Conservation (phyloP, 2,329 filamentous ascomycete genomes). For the Dothideomycetidae sp. region DNA sequence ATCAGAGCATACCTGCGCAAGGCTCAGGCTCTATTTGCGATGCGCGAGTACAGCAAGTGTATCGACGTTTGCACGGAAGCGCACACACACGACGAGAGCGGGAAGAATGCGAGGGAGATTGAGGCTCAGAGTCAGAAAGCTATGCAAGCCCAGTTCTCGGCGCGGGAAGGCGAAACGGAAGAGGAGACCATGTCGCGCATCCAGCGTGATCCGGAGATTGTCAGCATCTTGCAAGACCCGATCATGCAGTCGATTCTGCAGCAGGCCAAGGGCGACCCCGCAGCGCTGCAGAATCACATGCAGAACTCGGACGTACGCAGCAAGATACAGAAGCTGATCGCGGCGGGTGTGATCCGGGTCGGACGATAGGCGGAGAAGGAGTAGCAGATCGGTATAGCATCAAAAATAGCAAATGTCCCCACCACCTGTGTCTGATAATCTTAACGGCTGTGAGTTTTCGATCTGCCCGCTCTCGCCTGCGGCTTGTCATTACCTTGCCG, state of each 20-base stretch:
- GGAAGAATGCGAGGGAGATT: slow-evolving; percentile 80
- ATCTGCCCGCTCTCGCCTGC: too few species aligned
- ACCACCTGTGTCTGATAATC: too few species aligned
- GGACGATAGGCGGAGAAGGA: too few species aligned
- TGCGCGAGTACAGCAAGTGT: slow-evolving; percentile 96
- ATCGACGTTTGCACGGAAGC: slow-evolving; percentile 81
- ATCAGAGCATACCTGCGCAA: slow-evolving; percentile 94
- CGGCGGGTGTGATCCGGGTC: slow-evolving; percentile 65
- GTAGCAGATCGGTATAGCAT: too few species aligned
- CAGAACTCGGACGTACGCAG: slow-evolving; percentile 70
- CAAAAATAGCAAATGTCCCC: too few species aligned
- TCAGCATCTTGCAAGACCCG: slow-evolving; percentile 45
- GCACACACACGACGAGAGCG: slow-evolving; percentile 57
- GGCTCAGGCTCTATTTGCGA: slow-evolving; percentile 86
- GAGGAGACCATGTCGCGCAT: slow-evolving; percentile 88
- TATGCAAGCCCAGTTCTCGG: slow-evolving; percentile 73
- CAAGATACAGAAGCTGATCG: slow-evolving; percentile 91
- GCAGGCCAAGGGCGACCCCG: slow-evolving; percentile 86
- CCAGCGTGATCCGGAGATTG: slow-evolving; percentile 64
- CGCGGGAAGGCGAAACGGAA: slow-evolving; percentile 78
- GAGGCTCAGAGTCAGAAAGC: slow-evolving; percentile 92
- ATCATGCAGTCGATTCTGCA: slow-evolving; percentile 97
- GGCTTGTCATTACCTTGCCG: too few species aligned
- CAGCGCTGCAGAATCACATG: slow-evolving; percentile 93
- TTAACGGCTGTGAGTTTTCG: too few species aligned